Conservation (phyloP, 495 filamentous ascomycete species). For the Penicillium desertorum region DNA sequence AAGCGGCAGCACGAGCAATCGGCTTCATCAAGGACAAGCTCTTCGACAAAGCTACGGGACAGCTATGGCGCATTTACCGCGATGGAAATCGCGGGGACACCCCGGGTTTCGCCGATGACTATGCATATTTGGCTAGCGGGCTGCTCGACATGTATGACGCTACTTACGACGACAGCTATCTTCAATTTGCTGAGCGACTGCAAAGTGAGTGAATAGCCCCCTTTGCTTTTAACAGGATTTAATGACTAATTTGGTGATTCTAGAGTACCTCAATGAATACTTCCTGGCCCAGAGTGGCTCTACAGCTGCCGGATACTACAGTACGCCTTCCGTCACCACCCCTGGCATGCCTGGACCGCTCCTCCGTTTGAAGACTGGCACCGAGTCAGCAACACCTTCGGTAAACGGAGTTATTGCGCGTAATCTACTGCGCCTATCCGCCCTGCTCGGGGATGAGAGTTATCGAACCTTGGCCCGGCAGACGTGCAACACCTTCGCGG, state of each 20-base stretch:
- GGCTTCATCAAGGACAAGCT: slow-evolving; percentile 76
- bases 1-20: slow-evolving; percentile 67
- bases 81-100: slow-evolving; percentile 67
- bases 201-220: slow-evolving; percentile 56
- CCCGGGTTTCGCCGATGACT: slow-evolving; percentile 88
- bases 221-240: not conserved
- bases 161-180: slow-evolving; percentile 75
- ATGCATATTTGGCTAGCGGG: slow-evolving; percentile 84
- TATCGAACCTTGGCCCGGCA: slow-evolving; percentile 66
- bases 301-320: slow-evolving; percentile 75
- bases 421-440: slow-evolving; percentile 78
- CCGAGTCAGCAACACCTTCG: slow-evolving; percentile 86
- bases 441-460: slow-evolving; percentile 63
- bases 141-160: slow-evolving; percentile 86
- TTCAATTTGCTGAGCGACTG: slow-evolving; percentile 79
- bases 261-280: slow-evolving; percentile 63
- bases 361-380: slow-evolving; percentile 87
- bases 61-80: slow-evolving; percentile 73
- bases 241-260: slow-evolving; percentile 18
- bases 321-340: slow-evolving; percentile 62
- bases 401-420: slow-evolving; percentile 80
- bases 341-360: slow-evolving; percentile 74
- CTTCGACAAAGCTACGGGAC: slow-evolving; percentile 61
- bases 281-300: slow-evolving; percentile 61
- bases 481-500: slow-evolving; percentile 80